Percentiles rank a stretch among this genome's conserved stretches.
Evolutionary conservation across 768 basidiomycete species (phyloP).

Genomic region (Suillus subluteus): DNA sequence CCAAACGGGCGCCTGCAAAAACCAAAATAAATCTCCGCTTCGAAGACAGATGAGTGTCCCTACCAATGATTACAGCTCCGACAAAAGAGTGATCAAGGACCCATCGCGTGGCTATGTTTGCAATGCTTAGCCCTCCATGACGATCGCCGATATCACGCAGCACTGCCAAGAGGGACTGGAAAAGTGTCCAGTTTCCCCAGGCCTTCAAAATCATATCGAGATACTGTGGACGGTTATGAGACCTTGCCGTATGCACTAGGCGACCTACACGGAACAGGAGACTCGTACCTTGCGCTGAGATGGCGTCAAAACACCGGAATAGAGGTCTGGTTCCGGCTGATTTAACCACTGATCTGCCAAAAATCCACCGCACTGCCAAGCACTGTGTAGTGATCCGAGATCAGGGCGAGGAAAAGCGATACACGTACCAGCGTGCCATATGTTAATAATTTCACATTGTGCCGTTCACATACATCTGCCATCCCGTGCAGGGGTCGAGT

Average conservation of each 20-base stretch:
- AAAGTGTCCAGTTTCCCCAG: slow-evolving; percentile 80
- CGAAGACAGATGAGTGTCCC: slow-evolving; percentile 11
- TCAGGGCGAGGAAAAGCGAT: slow-evolving; percentile 9
- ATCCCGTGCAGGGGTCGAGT: slow-evolving; percentile 77
- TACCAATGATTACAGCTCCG: slow-evolving; percentile 81
- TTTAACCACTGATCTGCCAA: slow-evolving; percentile 77
- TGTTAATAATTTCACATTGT: slow-evolving; percentile 74
- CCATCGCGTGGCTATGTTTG: slow-evolving; percentile 84
- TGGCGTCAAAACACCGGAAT: slow-evolving; percentile 69
- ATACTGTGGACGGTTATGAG: slow-evolving; percentile 53
- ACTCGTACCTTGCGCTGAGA: slow-evolving; percentile 76
- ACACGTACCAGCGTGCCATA: slow-evolving; percentile 77
- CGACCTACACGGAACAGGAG: neutral
- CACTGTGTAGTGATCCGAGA: slow-evolving; percentile 12
- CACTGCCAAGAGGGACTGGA: slow-evolving; percentile 64
- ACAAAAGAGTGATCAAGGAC: slow-evolving; percentile 78
- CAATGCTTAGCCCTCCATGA: slow-evolving; percentile 66
- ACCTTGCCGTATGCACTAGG: slow-evolving; percentile 3
- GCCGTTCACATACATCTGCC: slow-evolving; percentile 74
- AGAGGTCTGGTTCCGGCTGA: slow-evolving; percentile 69
- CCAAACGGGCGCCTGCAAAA: slow-evolving; percentile 65
- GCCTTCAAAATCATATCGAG: slow-evolving; percentile 80
- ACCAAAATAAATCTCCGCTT: slow-evolving; percentile 12
- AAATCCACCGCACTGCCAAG: slow-evolving; percentile 77
- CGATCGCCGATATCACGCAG: slow-evolving; percentile 69